These are phyloP conservation scores for Dactylellina cionopaga DNA, from an alignment of 2,329 filamentous ascomycete species.

Conservation along the genomic window DNA sequence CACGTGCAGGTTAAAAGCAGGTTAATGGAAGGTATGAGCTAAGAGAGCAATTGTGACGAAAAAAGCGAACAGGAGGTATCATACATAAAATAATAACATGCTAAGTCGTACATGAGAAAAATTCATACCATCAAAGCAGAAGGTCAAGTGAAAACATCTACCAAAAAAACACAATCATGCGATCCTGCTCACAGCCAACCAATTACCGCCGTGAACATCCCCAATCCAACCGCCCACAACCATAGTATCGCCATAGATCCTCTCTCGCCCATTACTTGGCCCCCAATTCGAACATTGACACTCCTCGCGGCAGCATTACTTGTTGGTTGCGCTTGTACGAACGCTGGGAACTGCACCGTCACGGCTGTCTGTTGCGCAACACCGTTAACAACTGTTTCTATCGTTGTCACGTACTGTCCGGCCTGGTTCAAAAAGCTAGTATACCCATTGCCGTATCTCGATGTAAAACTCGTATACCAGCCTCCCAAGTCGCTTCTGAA, in stretches of 20 bases:
- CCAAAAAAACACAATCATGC: too few species aligned
- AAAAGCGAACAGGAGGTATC: conserved; percentile 29
- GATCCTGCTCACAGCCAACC: conserved; percentile 44
- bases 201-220: conserved; percentile 28
- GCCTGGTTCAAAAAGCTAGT: conserved; percentile 44
- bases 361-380: conserved; percentile 34
- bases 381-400: conserved; percentile 39
- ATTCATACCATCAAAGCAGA: conserved; percentile 4
- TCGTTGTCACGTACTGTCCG: conserved; percentile 45
- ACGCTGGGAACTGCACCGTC: conserved; percentile 48
- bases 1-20: not conserved
- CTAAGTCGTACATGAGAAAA: conserved; percentile 36
- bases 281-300: conserved; percentile 16
- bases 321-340: conserved; percentile 38
- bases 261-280: conserved; percentile 13
- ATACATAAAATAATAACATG: conserved; percentile 19
- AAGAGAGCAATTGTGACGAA: not conserved
- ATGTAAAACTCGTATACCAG: conserved; percentile 47
- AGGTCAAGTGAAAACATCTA: conserved; percentile 2
- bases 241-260: conserved; percentile 40
- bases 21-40: not conserved
- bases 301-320: conserved; percentile 26
- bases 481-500: conserved; percentile 42
- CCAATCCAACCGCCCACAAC: conserved; percentile 43
- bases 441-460: conserved; percentile 29